Percentiles rank a stretch among this genome's conserved stretches.
phyloP scores from a whole-genome alignment of 1,284 basidiomycete genomes.

The Coniferiporia weirii region DNA sequence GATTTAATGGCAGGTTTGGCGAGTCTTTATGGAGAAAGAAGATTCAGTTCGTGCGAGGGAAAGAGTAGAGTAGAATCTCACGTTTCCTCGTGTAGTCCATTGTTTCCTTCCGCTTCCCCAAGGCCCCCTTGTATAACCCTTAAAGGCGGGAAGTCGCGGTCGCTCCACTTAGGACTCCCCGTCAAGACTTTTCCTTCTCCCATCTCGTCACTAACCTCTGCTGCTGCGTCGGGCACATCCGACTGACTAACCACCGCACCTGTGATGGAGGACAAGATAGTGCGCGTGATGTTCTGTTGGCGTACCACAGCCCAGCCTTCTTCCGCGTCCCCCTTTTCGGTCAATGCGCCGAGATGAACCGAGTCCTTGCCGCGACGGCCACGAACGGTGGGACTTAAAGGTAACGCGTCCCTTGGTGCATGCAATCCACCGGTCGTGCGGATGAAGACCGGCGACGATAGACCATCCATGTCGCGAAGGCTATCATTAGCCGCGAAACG shows the following conservation, averaged over 20 bases:
- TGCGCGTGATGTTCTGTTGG: constrained; percentile 6
- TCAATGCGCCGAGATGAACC: neutral
- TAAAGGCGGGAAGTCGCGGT: constrained; percentile 39
- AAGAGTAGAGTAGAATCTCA: neutral
- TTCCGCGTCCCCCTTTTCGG: constrained; percentile 1
- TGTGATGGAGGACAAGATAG: constrained; percentile 3
- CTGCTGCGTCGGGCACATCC: neutral
- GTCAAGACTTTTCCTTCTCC: neutral
- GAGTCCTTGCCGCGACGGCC: constrained; percentile 3
- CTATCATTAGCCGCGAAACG: neutral
- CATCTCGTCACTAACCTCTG: neutral
- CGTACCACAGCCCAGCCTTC: constrained; percentile 15
- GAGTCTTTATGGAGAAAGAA: neutral
- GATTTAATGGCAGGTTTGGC: neutral
- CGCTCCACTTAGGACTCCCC: constrained; percentile 27
- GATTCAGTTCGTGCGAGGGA: neutral
- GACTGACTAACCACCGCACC: neutral
- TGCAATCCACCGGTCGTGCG: neutral
- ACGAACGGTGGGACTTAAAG: neutral
- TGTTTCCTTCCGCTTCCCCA: neutral
- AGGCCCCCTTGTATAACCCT: neutral
- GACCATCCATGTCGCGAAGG: neutral
- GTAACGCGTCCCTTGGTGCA: neutral
- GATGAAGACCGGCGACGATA: neutral
- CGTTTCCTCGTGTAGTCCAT: neutral